phyloP scores from a whole-genome alignment of 2,329 filamentous ascomycete genomes.

The Fusarium ramigenum region DNA sequence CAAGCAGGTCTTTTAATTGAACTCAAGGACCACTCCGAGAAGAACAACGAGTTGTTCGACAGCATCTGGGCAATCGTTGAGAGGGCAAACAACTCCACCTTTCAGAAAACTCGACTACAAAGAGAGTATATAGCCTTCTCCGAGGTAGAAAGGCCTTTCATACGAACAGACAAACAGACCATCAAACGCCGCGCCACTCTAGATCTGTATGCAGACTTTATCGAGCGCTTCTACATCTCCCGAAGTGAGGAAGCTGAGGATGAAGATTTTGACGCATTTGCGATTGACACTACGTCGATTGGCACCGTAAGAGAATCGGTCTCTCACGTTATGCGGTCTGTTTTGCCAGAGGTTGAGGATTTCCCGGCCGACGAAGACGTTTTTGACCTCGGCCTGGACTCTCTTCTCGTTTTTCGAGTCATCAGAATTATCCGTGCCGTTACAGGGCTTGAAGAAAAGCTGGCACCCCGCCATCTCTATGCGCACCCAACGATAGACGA shows the following conservation, averaged over 20 bases:
- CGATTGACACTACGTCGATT: background rate
- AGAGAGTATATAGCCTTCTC: slow-evolving; percentile 1
- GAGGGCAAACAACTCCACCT: slow-evolving; percentile 1
- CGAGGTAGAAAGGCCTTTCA: background rate
- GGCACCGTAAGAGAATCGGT: background rate
- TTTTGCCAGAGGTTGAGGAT: background rate
- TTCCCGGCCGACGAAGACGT: background rate
- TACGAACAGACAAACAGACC: slow-evolving; percentile 3
- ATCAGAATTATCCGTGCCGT: slow-evolving; percentile 1
- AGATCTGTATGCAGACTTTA: background rate
- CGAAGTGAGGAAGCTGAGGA: background rate
- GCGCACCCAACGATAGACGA: background rate
- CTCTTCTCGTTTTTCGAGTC: background rate
- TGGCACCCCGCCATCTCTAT: background rate
- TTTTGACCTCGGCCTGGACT: background rate
- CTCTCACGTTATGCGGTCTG: background rate
- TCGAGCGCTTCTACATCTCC: slow-evolving; percentile 1
- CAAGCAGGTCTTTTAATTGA: background rate
- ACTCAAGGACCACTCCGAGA: background rate
- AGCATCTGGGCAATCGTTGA: background rate
- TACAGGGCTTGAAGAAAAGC: background rate
- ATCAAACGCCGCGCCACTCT: slow-evolving; percentile 5
- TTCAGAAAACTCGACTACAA: background rate
- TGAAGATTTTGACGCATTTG: background rate
- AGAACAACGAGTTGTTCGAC: background rate